Conservation (phyloP, 2,329 filamentous ascomycete species). For the Botrytis tulipae region DNA sequence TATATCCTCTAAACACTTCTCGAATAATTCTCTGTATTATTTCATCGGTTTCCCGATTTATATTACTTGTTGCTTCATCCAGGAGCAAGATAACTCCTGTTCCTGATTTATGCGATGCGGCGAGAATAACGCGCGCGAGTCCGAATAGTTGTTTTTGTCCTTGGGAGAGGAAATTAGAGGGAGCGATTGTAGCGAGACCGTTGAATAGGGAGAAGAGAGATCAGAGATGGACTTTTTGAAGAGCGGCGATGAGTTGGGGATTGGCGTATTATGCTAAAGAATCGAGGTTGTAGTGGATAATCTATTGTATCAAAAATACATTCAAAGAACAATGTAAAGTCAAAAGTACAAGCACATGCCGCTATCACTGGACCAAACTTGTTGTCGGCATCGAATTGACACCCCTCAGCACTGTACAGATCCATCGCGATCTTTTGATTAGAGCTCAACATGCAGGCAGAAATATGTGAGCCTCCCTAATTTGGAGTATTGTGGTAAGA, state of each 20-base stretch:
- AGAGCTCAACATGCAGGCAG: too few relatives aligned
- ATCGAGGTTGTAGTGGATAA: neutral
- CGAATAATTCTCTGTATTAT: constrained; percentile 55
- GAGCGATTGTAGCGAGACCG: neutral
- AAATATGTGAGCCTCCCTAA: too few relatives aligned
- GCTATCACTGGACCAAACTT: neutral
- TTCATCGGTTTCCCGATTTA: constrained; percentile 48
- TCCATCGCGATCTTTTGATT: too few relatives aligned
- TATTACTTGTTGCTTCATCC: neutral
- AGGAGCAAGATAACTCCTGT: neutral
- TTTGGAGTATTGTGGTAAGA: too few relatives aligned
- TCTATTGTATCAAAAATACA: neutral
- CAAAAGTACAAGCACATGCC: neutral
- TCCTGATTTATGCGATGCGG: neutral
- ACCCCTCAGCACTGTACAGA: neutral
- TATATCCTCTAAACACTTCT: constrained; percentile 52
- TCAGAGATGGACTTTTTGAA: neutral
- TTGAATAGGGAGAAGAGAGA: neutral
- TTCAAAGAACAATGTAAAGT: neutral
- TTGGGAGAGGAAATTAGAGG: neutral
- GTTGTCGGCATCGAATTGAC: neutral
- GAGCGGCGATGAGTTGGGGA: neutral
- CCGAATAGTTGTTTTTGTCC: neutral
- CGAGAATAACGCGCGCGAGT: neutral
- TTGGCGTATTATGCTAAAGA: neutral